Evolutionary conservation across 2,329 filamentous ascomycete species (phyloP).

Genomic region (Botrytis galanthina): DNA sequence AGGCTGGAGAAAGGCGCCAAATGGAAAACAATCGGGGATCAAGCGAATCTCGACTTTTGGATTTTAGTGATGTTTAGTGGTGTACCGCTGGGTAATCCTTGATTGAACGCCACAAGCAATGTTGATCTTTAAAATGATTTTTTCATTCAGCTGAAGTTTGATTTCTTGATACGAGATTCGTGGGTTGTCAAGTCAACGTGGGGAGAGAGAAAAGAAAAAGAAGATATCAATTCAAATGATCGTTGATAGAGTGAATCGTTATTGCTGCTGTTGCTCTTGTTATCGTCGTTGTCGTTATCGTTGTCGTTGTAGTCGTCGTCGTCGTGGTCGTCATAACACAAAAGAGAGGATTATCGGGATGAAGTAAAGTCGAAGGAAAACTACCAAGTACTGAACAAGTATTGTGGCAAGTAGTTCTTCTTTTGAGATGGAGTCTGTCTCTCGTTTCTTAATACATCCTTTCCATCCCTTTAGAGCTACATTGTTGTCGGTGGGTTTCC

Average conservation of each 20-base stretch:
- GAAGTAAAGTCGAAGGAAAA: neutral
- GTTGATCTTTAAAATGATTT: neutral
- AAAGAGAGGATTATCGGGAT: constrained; percentile 2
- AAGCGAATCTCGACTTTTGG: constrained; percentile 13
- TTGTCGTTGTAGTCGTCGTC: neutral
- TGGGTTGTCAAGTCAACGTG: constrained; percentile 20
- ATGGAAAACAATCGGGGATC: constrained; percentile 9
- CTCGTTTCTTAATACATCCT: constrained; percentile 3
- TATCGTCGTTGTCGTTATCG: neutral
- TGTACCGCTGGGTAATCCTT: constrained; percentile 14
- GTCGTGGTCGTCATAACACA: neutral
- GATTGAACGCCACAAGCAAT: constrained; percentile 14
- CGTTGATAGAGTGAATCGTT: neutral
- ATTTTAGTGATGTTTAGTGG: constrained; percentile 5
- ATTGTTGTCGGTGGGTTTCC: constrained; percentile 7
- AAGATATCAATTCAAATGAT: neutral
- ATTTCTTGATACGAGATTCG: constrained; percentile 7
- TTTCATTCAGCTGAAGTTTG: constrained; percentile 5
- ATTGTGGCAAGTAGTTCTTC: neutral
- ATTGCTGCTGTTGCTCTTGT: neutral
- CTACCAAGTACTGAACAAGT: neutral
- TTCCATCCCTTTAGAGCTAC: neutral
- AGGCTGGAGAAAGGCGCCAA: constrained; percentile 19
- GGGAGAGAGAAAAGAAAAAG: neutral
- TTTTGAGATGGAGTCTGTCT: neutral